Percentiles rank a stretch among this genome's conserved stretches.
These are phyloP conservation scores for Trichoderma cornu-damae DNA, from an alignment of 2,329 filamentous ascomycete genomes.

Conservation along the genomic window DNA sequence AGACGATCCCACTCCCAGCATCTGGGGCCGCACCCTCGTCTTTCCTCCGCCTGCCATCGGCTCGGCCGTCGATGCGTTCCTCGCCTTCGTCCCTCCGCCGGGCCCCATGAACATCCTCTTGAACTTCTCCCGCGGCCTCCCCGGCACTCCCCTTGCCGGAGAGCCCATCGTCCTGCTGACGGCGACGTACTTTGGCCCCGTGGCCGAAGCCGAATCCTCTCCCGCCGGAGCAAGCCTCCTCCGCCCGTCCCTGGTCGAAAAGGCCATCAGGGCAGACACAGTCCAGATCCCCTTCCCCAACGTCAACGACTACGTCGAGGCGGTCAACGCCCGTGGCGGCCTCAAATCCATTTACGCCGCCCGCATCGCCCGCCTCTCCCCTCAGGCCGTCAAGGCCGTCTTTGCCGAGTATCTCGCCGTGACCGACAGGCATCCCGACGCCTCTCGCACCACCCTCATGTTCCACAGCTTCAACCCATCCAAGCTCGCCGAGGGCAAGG, in stretches of 20 bases:
- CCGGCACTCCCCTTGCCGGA: conserved; percentile 28
- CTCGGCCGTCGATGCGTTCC: conserved; percentile 23
- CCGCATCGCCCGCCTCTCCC: conserved; percentile 21
- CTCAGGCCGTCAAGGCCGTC: conserved; percentile 20
- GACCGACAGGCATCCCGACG: conserved; percentile 23
- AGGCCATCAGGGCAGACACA: conserved; percentile 26
- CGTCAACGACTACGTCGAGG: conserved; percentile 24
- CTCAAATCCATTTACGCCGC: conserved; percentile 28
- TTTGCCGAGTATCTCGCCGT: conserved; percentile 26
- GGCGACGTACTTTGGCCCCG: conserved; percentile 25
- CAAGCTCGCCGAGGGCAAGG: conserved; percentile 10
- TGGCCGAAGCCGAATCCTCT: conserved; percentile 24
- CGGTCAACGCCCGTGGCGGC: conserved; percentile 28
- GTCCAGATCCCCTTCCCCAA: conserved; percentile 21
- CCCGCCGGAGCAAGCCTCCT: conserved; percentile 21
- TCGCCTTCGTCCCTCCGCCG: conserved; percentile 21
- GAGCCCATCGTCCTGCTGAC: conserved; percentile 28
- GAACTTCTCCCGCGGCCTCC: conserved; percentile 29
- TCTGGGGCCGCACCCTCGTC: conserved; percentile 31
- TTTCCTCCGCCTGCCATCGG: conserved; percentile 27
- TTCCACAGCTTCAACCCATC: conserved; percentile 21
- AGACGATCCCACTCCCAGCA: conserved; percentile 20
- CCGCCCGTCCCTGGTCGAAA: conserved; percentile 17
- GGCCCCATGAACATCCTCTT: conserved; percentile 23
- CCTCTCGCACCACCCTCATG: conserved; percentile 18